phyloP scores from a whole-genome alignment of 108 stramenopile genomes.

The Schizochytrium sp. region DNA sequence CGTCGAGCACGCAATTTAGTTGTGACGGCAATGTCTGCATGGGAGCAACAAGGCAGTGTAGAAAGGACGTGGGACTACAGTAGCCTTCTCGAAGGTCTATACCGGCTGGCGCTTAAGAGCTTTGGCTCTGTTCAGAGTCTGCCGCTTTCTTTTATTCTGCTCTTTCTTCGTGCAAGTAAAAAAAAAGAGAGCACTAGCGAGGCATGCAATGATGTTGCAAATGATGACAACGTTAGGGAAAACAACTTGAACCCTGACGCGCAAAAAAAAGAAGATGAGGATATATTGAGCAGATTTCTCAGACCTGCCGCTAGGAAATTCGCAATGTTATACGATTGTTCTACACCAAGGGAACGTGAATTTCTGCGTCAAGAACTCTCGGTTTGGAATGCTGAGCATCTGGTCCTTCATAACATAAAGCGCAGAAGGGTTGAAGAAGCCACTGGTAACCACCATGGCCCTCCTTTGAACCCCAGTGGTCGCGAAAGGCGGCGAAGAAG shows the following conservation, averaged over 20 bases:
- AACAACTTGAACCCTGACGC: background rate
- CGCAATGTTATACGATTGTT: background rate
- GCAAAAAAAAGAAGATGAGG: background rate
- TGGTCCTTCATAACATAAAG: background rate
- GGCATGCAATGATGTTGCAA: background rate
- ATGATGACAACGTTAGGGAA: background rate
- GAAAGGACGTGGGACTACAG: too few relatives aligned
- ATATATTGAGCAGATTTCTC: background rate
- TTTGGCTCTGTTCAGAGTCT: background rate
- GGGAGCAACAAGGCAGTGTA: too few relatives aligned
- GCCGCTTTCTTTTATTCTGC: background rate
- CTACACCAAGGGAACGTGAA: background rate
- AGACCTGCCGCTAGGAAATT: background rate
- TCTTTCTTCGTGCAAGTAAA: background rate
- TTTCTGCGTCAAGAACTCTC: background rate
- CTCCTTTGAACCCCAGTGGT: background rate
- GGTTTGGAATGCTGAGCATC: background rate
- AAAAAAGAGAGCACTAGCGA: background rate
- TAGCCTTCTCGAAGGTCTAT: background rate
- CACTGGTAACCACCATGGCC: background rate
- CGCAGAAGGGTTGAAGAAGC: slow-evolving; percentile 7
- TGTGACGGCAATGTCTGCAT: too few relatives aligned
- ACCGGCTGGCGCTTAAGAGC: background rate
- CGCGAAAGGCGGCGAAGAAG: background rate
- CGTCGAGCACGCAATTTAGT: too few relatives aligned